Evolutionary conservation across 106 monocot species (phyloP), one percentile per base, ranked within the genome.

Genomic region (Apostasia shenzhenica): DNA sequence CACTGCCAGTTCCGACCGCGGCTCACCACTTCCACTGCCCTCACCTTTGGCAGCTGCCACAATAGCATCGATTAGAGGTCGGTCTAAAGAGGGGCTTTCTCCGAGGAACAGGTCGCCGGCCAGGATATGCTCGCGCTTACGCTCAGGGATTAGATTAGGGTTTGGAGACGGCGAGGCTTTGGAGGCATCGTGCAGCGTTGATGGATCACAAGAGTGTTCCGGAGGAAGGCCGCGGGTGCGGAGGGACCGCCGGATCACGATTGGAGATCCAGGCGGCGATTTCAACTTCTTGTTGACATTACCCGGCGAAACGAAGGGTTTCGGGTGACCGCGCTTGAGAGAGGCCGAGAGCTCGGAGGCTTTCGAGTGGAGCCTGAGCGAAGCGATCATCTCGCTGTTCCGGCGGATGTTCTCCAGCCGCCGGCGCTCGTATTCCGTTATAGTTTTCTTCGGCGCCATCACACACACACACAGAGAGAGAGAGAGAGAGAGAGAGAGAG

Each of bases 371-470:
- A 91, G 78, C 50, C 70, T 63, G 71, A 91, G 74, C 57, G 95
- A 71, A 45, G 88, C 72, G 48, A 95, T 75, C 84, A 82, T 91
- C 70, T 88, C 86, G 11, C 61, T 69, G 74, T 95, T 95, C 55
- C 91, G 85, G 47, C 80, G 66, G 55, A 94, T 90, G 78, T 94
- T 94, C 66, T 94, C 90, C 59, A 86, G 70, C 49, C 94, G 65
- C 26, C 62, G 84, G 11, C 82, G 87, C 80, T 94, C 94, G 77
- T 94, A 94, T 40, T 85, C 82, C 40, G 83, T 87, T 46, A 69
- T 68, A 66, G 75, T 59, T 66, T 70, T 46, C 48, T 65, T 38
- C 10, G 65, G 3, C 65, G 65, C 65, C 65, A 65, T 65, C 6
- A 11, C 1, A 52, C 43, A 3, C 26, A 2, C 51, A 51, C 51